These are phyloP conservation scores for Amanita pseudoporphyria DNA, from an alignment of 768 basidiomycete genomes.

Conservation along the genomic window DNA sequence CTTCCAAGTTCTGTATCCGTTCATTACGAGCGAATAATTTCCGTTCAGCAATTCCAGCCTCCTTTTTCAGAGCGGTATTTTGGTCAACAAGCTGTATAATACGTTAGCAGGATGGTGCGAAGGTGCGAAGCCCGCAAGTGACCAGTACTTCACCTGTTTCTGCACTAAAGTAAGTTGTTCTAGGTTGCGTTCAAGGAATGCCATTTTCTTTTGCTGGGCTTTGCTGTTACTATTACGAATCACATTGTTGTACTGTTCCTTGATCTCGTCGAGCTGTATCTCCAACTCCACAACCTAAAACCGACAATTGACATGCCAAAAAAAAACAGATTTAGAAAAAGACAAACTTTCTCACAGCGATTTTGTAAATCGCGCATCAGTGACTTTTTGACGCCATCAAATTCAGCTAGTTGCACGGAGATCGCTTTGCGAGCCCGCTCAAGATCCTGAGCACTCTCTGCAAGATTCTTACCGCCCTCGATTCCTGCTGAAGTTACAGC, in stretches of 20 bases:
- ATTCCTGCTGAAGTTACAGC: conserved; percentile 96
- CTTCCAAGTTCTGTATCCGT: conserved; percentile 94
- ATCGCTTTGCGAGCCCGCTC: conserved; percentile 95
- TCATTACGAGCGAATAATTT: conserved; percentile 95
- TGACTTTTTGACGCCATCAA: conserved; percentile 97
- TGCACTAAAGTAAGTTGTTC: conserved; percentile 93
- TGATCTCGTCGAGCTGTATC: conserved; percentile 96
- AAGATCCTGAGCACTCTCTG: conserved; percentile 94
- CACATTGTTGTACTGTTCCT: conserved; percentile 98
- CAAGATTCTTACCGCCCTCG: conserved; percentile 93
- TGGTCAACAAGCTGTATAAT: conserved; percentile 84
- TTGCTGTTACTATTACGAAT: conserved; percentile 98
- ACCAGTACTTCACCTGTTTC: conserved; percentile 64
- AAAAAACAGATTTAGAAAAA: conserved; percentile 2
- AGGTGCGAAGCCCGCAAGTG: conserved; percentile 10
- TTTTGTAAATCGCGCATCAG: conserved; percentile 98
- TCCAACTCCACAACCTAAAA: conserved; percentile 93
- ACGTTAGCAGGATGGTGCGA: too few relatives aligned
- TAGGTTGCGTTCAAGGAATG: conserved; percentile 93
- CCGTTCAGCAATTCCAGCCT: conserved; percentile 93
- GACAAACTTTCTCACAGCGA: conserved; percentile 91
- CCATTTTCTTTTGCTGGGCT: conserved; percentile 99
- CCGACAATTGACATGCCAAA: conserved; percentile 12
- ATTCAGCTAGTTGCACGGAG: conserved; percentile 96
- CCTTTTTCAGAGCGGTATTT: conserved; percentile 94